Base-by-base conservation (phyloP, 768 basidiomycete species). In the Amanita muscaria region DNA sequence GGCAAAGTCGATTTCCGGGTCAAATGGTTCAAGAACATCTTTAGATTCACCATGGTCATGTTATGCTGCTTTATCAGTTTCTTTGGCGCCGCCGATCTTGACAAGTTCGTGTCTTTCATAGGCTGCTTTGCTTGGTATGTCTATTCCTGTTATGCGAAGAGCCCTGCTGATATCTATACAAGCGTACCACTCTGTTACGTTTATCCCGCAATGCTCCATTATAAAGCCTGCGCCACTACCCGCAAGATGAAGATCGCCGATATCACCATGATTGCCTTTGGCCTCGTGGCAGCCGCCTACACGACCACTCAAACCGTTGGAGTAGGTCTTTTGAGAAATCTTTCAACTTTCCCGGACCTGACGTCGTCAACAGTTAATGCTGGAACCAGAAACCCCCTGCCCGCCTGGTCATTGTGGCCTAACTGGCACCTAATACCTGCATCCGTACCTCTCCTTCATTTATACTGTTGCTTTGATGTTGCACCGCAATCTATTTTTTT, bases 21-120 rank as follows among this genome's bases (percentile, higher is more conserved):
- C 59, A 98, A 99, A 61, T 98, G 94, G 96, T 70, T 80, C 55
- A 99, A 99, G 79, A 99, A 98, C 56, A 64, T 77, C n/a, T 80
- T 92, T 62, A 75, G 83, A 40, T 90, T 86, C 53, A 66, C 67
- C 22, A 65, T 84, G 54, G 80, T 97, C 50, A 67, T 85, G 58
- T 59, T 86, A 48, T 90, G 90, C 62, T 88, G 88, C n/a, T 70
- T 70, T 36, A 68, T 97, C 54, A 85, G 83, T 56, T 83, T 82
- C 80, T 64, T 71, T 10, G 94, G 93, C 12, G 88, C 90, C 10
- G 73, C 68, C 27, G 93, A 96, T 63, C 65, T 98, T 34, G 94
- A 98, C 67, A 97, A 96, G 66, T 96, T 96, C 58, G 93, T 96
- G 12, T 79, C 88, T 12, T 80, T 97, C 54, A 74, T 97, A 47